A percentile compares a stretch with the other conserved stretches of the same genome.
Evolutionary conservation across 1,284 basidiomycete genomes (phyloP).

Genomic region (Rhodotorula sp.): DNA sequence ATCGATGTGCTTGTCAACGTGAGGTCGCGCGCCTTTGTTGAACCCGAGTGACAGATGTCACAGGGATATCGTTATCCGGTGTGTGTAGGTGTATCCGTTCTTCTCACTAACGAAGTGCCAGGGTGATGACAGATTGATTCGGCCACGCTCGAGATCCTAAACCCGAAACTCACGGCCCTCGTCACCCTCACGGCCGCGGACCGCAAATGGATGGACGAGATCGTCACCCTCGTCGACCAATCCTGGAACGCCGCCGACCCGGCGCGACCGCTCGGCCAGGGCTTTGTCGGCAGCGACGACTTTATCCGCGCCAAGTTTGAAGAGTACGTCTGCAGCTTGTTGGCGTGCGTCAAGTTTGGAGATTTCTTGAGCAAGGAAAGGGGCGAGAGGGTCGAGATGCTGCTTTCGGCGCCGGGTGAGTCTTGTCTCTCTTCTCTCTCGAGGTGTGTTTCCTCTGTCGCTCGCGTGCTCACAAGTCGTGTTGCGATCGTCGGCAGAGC

Average conservation of each 20-base stretch:
- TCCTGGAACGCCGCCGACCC: constrained; percentile 69
- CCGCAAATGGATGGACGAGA: constrained; percentile 90
- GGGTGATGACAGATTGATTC: constrained; percentile 92
- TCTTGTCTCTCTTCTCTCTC: not conserved
- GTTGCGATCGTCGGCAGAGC: constrained; percentile 15
- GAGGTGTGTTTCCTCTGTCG: not conserved
- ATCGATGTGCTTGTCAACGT: constrained; percentile 90
- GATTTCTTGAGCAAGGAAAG: constrained; percentile 62
- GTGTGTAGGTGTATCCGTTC: no score
- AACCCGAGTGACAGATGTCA: no score
- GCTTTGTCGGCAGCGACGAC: constrained; percentile 91
- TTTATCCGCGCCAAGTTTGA: constrained; percentile 74
- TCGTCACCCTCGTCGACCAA: constrained; percentile 76
- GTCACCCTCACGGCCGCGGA: constrained; percentile 85
- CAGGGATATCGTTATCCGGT: no score
- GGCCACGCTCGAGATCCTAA: constrained; percentile 76
- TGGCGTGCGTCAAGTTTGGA: constrained; percentile 80
- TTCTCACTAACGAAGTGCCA: no score
- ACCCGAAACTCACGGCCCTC: constrained; percentile 73
- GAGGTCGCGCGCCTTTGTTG: constrained; percentile 43
- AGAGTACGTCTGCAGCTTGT: constrained; percentile 75
- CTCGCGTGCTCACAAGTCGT: not conserved
- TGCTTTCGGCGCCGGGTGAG: constrained; percentile 45
- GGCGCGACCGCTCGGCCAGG: constrained; percentile 60
- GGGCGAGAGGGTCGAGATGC: constrained; percentile 58